Evolutionary conservation across 768 basidiomycete genomes (phyloP).

Genomic region (Pseudohyphozyma bogoriensis): DNA sequence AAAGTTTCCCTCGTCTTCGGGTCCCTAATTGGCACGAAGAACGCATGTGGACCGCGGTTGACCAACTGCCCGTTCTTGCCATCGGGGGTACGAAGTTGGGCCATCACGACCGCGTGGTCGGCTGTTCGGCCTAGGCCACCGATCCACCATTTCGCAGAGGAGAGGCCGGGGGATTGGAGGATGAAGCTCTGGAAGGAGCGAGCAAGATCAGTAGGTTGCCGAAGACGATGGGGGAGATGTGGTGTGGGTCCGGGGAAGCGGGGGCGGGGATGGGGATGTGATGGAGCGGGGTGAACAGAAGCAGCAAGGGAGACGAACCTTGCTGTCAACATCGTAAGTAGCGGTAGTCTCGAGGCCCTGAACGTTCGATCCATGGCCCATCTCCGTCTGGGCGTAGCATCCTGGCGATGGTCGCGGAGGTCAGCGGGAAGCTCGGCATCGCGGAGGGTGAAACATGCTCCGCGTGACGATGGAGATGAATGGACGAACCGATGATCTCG

Average conservation of each 20-base stretch:
- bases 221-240: too few species aligned
- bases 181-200: constrained; percentile 66
- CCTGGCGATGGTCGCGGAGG: constrained; percentile 6
- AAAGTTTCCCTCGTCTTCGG: constrained; percentile 52
- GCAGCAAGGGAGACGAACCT: too few species aligned
- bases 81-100: constrained; percentile 55
- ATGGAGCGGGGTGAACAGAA: too few species aligned
- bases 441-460: not conserved
- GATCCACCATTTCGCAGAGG: constrained; percentile 75
- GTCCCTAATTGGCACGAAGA: constrained; percentile 60
- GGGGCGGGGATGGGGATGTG: too few species aligned
- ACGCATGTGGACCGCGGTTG: constrained; percentile 62
- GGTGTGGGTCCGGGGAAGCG: too few species aligned
- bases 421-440: not conserved
- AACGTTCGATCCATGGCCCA: constrained; percentile 65
- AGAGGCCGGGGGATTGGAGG: constrained; percentile 62
- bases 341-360: constrained; percentile 61
- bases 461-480: not conserved
- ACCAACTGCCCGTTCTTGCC: constrained; percentile 34
- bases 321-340: constrained; percentile 56
- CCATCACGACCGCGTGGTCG: constrained; percentile 66
- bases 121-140: constrained; percentile 61
- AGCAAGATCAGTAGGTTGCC: too few species aligned
- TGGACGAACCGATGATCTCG: constrained; percentile 28
- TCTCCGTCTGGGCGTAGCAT: constrained; percentile 31